Evolutionary conservation across 179 eudicot species (phyloP).

Genomic region (Silene coronaria): DNA sequence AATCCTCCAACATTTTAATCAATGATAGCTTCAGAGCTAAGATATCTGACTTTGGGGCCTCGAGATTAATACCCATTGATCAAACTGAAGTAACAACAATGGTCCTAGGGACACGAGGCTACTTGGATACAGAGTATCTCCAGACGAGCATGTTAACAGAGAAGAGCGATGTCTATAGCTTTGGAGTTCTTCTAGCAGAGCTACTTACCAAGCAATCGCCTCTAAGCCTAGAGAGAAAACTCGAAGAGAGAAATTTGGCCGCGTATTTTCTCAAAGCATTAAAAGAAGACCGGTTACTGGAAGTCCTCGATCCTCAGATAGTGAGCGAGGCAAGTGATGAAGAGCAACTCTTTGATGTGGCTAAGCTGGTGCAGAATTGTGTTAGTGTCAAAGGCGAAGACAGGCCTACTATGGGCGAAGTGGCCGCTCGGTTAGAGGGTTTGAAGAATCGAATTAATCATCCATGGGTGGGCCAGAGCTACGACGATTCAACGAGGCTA

Average conservation of each 20-base stretch:
- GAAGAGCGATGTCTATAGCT: constrained; percentile 7
- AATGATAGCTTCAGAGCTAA: background rate
- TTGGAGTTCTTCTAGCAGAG: background rate
- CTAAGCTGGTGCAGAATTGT: constrained; percentile 13
- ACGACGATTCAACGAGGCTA: background rate
- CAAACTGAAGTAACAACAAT: background rate
- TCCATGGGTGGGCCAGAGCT: constrained; percentile 5
- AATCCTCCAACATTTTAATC: constrained; percentile 3
- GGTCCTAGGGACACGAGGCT: constrained; percentile 2
- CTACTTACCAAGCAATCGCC: constrained; percentile 13
- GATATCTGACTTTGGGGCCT: constrained; percentile 3
- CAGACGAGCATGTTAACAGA: constrained; percentile 2
- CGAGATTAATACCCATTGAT: background rate
- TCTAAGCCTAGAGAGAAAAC: background rate
- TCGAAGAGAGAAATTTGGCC: constrained; percentile 17
- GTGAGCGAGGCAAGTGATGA: constrained; percentile 16
- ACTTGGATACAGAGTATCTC: background rate
- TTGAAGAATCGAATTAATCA: constrained; percentile 15
- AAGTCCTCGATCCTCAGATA: constrained; percentile 14
- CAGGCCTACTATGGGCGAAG: constrained; percentile 18
- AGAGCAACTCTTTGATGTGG: constrained; percentile 8
- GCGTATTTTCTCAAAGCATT: constrained; percentile 2
- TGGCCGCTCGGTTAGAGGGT: constrained; percentile 8
- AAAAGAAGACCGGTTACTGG: constrained; percentile 15
- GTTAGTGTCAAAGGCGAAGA: background rate